phyloP scores from a whole-genome alignment of 2,329 filamentous ascomycete species.

The Spiromastix sp. region DNA sequence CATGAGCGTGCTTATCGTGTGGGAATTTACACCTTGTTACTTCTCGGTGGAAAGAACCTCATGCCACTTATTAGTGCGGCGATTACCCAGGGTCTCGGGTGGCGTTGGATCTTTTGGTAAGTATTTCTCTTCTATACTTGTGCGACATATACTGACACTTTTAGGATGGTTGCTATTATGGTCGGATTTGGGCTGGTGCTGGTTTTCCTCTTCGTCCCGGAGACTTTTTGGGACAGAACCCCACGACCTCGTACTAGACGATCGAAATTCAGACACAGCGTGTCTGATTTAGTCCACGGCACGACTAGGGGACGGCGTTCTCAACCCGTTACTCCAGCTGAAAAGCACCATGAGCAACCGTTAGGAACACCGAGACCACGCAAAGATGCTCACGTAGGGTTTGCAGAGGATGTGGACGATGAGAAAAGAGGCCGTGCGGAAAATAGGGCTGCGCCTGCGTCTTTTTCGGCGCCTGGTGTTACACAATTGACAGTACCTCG shows the following conservation, averaged over 20 bases:
- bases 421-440: slow-evolving; percentile 3
- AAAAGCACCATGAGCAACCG: slow-evolving; percentile 1
- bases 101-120: slow-evolving; percentile 87
- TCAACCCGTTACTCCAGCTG: slow-evolving; percentile 6
- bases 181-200: slow-evolving; percentile 60
- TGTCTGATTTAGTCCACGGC: slow-evolving; percentile 27
- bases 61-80: slow-evolving; percentile 77
- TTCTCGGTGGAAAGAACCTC: slow-evolving; percentile 85
- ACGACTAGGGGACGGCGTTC: slow-evolving; percentile 25
- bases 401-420: slow-evolving; percentile 32
- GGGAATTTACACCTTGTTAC: slow-evolving; percentile 81
- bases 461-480: neutral
- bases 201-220: slow-evolving; percentile 83
- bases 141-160: neutral
- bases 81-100: slow-evolving; percentile 65
- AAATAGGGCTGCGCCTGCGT: neutral
- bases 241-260: slow-evolving; percentile 44
- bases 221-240: slow-evolving; percentile 90
- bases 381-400: slow-evolving; percentile 46
- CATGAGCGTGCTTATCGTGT: slow-evolving; percentile 89
- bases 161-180: slow-evolving; percentile 70
- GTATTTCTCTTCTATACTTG: slow-evolving; percentile 13
- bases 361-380: slow-evolving; percentile 6
- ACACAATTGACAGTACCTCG: too few relatives aligned
- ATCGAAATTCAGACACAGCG: slow-evolving; percentile 23